These are phyloP conservation scores for Alternaria metachromatica DNA, from an alignment of 2,329 filamentous ascomycete genomes.

Conservation along the genomic window DNA sequence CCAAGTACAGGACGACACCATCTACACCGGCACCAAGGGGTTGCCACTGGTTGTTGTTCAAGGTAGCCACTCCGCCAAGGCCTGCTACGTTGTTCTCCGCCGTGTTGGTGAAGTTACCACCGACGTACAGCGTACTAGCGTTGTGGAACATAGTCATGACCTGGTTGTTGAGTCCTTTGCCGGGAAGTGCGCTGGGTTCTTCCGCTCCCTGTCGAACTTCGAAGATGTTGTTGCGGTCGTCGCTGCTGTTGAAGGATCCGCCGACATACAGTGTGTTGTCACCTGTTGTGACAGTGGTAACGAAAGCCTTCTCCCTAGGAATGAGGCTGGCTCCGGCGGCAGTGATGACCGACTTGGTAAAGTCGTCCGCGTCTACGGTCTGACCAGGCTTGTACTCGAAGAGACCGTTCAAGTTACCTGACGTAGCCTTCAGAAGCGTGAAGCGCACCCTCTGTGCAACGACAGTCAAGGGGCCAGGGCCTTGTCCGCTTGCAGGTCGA, in stretches of 20 bases:
- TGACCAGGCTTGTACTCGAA: constrained; percentile 83
- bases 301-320: constrained; percentile 65
- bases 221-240: constrained; percentile 75
- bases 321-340: constrained; percentile 73
- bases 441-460: constrained; percentile 93
- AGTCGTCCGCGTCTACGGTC: constrained; percentile 66
- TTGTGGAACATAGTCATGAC: constrained; percentile 76
- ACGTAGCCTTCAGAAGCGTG: constrained; percentile 73
- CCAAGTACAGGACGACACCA: constrained; percentile 75
- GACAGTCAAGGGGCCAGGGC: constrained; percentile 65
- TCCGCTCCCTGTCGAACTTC: constrained; percentile 65
- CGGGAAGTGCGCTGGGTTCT: constrained; percentile 67
- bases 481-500: constrained; percentile 69
- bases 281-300: constrained; percentile 71
- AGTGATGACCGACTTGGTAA: constrained; percentile 77
- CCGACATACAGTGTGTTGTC: constrained; percentile 72
- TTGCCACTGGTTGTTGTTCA: constrained; percentile 73
- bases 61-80: constrained; percentile 78
- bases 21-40: constrained; percentile 86
- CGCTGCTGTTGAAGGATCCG: constrained; percentile 77
- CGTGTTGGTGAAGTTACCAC: constrained; percentile 83
- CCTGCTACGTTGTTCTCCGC: constrained; percentile 65
- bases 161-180: constrained; percentile 78
- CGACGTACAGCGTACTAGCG: constrained; percentile 71
- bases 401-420: constrained; percentile 83